A percentile compares a stretch with the other conserved stretches of the same genome.
Evolutionary conservation across 441 rosid species (phyloP).

Genomic region (Bocquillonia castaneifolia): DNA sequence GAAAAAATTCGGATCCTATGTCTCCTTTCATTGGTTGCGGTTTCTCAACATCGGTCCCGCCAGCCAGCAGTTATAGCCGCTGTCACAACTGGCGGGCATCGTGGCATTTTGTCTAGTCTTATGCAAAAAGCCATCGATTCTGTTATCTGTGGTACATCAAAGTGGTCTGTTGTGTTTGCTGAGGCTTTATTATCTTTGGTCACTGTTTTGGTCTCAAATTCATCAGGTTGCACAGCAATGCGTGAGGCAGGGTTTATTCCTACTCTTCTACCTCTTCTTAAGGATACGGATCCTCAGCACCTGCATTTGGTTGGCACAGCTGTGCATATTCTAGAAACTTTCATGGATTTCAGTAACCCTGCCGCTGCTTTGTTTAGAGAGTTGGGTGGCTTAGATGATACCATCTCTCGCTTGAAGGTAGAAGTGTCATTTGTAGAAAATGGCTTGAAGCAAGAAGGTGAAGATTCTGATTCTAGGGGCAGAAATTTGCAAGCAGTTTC

Average conservation of each 20-base stretch:
- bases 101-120: constrained; percentile 85
- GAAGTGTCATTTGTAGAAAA: constrained; percentile 74
- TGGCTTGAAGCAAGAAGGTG: constrained; percentile 48
- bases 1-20: constrained; percentile 77
- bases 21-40: constrained; percentile 79
- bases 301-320: constrained; percentile 88
- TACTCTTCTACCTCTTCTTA: constrained; percentile 86
- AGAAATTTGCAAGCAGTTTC: constrained; percentile 35
- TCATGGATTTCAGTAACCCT: constrained; percentile 95
- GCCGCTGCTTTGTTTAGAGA: constrained; percentile 94
- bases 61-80: constrained; percentile 78
- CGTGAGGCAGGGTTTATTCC: constrained; percentile 96
- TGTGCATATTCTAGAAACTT: constrained; percentile 83
- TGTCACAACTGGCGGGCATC: constrained; percentile 89
- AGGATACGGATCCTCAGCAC: constrained; percentile 90
- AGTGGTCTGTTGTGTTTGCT: constrained; percentile 83
- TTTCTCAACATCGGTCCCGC: constrained; percentile 91
- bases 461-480: constrained; percentile 44
- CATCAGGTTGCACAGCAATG: constrained; percentile 94
- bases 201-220: constrained; percentile 83
- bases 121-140: constrained; percentile 92
- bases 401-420: constrained; percentile 71
- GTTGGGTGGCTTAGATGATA: constrained; percentile 95
- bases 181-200: constrained; percentile 91
- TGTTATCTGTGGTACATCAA: constrained; percentile 59